Evolutionary conservation across 106 monocot species (phyloP), one percentile per base, ranked within the genome.

Genomic region (Phalaenopsis aphrodite): DNA sequence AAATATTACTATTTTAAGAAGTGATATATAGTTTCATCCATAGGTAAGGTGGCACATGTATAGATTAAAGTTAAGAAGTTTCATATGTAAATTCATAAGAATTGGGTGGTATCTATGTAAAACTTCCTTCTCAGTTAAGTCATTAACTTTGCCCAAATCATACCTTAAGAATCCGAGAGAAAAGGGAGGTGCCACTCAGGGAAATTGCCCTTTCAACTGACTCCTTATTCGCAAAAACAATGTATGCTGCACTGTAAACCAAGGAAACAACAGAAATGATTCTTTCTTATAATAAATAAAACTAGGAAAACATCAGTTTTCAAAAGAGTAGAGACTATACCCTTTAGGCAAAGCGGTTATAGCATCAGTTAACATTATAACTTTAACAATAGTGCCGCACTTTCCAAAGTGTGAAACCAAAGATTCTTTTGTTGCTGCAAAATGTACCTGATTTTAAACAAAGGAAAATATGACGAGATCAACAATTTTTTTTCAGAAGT

Each of bases 291-390:
- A 72, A 71, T 15, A 24, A 41, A 52, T 78, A 64, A 24, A 56
- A 65, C 72, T 42, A 46, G 21, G 66, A 45, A 57, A 12, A 17
- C 72, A 72, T 24, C 12, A n/a, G 43, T 45, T 74, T 76, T 49
- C 7, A 49, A 11, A 76, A 39, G 11, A 79, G 75, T 18, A 37
- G 30, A 65, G n/a, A 17, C 42, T 19, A 72, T 92, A 95, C 95
- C 95, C 95, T 86, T 91, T 93, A 52, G 89, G 91, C 81, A 88
- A 84, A 83, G 81, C 95, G 78, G 93, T 91, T 47, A 93, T 57
- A 9, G 84, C 66, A 72, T 96, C 85, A 17, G 76, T 91, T 56
- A 91, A 82, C 36, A 91, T 79, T 45, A 85, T 52, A 30, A 90
- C 87, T 84, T 90, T 91, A 77, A 71, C 76, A 80, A 96, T 66